phyloP scores from a whole-genome alignment of 805 yeast genomes.

The Helenozyma baotianmanensis region DNA sequence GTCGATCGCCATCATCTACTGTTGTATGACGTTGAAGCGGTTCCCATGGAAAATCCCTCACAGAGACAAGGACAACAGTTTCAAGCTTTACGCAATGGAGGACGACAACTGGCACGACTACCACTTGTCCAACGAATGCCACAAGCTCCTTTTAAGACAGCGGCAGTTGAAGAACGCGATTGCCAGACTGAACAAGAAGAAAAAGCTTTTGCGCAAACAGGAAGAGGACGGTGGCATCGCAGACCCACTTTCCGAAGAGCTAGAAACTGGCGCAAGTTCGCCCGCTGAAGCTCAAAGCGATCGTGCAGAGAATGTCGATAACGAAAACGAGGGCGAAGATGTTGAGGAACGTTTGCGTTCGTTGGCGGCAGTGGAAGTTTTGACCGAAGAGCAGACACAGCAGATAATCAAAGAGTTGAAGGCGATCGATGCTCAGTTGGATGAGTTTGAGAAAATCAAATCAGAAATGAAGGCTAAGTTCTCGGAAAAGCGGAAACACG shows the following conservation, averaged over 20 bases:
- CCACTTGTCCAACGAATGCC: conserved; percentile 64
- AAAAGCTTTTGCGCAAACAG: conserved; percentile 20
- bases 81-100: conserved; percentile 54
- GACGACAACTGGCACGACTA: conserved; percentile 81
- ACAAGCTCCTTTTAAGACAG: conserved; percentile 57
- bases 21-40: conserved; percentile 81
- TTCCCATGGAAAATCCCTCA: conserved; percentile 88
- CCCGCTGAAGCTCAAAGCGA: too few relatives aligned
- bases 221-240: conserved; percentile 10
- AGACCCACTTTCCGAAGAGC: background rate
- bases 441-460: conserved; percentile 32
- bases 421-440: conserved; percentile 33
- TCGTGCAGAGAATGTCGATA: conserved; percentile 12
- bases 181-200: conserved; percentile 39
- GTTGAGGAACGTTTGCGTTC: background rate
- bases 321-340: conserved; percentile 4
- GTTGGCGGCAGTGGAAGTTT: conserved; percentile 21
- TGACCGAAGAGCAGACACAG: conserved; percentile 30
- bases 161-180: conserved; percentile 49
- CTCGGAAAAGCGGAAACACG: conserved; percentile 14
- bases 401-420: conserved; percentile 30
- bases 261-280: too few relatives aligned
- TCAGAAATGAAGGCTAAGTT: conserved; percentile 31
- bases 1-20: conserved; percentile 80
- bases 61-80: conserved; percentile 56